Percentiles rank a stretch among this genome's conserved stretches.
Evolutionary conservation across 768 basidiomycete species (phyloP).

Genomic region (Lentinus brumalis): DNA sequence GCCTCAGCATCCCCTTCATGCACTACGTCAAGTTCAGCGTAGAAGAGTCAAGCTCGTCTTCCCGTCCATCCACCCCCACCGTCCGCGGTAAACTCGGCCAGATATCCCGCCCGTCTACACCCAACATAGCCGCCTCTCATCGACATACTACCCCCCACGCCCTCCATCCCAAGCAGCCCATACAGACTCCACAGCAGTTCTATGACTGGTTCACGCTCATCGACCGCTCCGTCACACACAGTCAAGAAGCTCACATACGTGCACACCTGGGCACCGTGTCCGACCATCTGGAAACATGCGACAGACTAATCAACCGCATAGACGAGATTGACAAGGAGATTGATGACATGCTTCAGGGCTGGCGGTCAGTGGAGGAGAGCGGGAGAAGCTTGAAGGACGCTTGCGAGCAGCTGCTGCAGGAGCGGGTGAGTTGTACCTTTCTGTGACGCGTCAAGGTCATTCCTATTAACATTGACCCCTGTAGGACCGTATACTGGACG

Average conservation of each 20-base stretch:
- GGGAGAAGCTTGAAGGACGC: slow-evolving; percentile 89
- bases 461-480: not conserved
- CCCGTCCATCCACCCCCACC: slow-evolving; percentile 52
- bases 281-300: slow-evolving; percentile 77
- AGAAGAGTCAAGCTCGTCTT: slow-evolving; percentile 38
- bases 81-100: slow-evolving; percentile 25
- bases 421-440: slow-evolving; percentile 61
- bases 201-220: slow-evolving; percentile 95
- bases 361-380: slow-evolving; percentile 90
- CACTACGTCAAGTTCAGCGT: slow-evolving; percentile 40
- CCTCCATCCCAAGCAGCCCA: slow-evolving; percentile 73
- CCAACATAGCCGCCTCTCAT: slow-evolving; percentile 14
- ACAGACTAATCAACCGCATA: slow-evolving; percentile 69
- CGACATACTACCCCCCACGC: slow-evolving; percentile 42
- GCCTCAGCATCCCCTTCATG: slow-evolving; percentile 3
- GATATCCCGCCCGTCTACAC: slow-evolving; percentile 32
- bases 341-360: slow-evolving; percentile 78
- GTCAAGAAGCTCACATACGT: slow-evolving; percentile 91
- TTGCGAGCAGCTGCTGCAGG: slow-evolving; percentile 86
- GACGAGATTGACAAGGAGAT: slow-evolving; percentile 75
- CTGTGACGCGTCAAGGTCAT: not conserved
- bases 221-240: slow-evolving; percentile 87
- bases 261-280: slow-evolving; percentile 78
- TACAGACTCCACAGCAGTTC: slow-evolving; percentile 93
- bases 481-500: slow-evolving; percentile 74